Base-by-base conservation (phyloP, 768 basidiomycete genomes). In the Coprinopsis cinerea region DNA sequence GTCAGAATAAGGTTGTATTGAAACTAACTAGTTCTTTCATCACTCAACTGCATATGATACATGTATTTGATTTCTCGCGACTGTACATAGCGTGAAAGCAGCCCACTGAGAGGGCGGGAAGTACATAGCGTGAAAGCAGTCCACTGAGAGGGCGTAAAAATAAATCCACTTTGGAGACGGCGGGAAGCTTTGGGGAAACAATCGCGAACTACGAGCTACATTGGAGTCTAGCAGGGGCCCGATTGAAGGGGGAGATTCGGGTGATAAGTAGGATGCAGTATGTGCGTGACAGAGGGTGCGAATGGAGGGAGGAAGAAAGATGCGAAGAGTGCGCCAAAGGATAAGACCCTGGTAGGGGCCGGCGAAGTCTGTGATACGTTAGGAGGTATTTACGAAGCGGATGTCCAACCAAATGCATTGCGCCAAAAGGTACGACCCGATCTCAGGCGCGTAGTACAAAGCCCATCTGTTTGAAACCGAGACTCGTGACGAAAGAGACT, bases 391-490 rank as follows among this genome's bases (percentile, higher is more conserved):
- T 9, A 25, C 2, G 30, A 22, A 23, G 24, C 23, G 9, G 10
- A 43, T 32, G 9, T 92, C 91, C 6, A 94, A 71, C 63, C 82
- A 88, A 1, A 95, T 52, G 59, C 95, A 96, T 68, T 92, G 95
- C 3, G 89, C 92, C 2, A 95, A 66, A 4, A 96, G 71, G 65
- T 94, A 97, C 0, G 85, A 80, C 30, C 92, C 93, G n/a, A 97
- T 78, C 0, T 87, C 92, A 1, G 93, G 92, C 0, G 90, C 86
- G 61, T 93, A 98, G 62, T 96, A 95, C 23, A 96, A 70, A 2
- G 90, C 85, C n/a, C 93, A 97, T 96, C 61, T 97, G 94, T 65
- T 96, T 96, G 74, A 95, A 94, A 2, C 86, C 79, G 17, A 98
- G 75, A 55, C 88, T 87, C n/a, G 83, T 69, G 4, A 91, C 86